Evolutionary conservation across 2,329 filamentous ascomycete genomes (phyloP).

Genomic region (Sphaerulina vaccinii): DNA sequence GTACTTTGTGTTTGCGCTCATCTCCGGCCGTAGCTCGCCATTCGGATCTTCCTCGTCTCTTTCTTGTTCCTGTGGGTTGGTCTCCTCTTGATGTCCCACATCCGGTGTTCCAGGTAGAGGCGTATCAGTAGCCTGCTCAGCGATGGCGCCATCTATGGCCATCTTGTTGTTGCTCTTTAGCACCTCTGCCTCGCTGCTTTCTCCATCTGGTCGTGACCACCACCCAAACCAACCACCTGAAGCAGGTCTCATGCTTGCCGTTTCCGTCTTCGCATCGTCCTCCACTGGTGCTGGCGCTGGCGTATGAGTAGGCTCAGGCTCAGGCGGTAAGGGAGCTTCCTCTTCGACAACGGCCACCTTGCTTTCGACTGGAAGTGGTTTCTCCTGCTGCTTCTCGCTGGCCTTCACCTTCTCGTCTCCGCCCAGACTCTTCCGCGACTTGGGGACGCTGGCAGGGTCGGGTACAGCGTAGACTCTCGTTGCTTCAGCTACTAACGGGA

Average conservation of each 20-base stretch:
- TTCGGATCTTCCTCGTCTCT: slow-evolving; percentile 7
- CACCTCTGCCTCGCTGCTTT: slow-evolving; percentile 40
- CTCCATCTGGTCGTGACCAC: slow-evolving; percentile 53
- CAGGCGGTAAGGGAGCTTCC: slow-evolving; percentile 47
- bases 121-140: slow-evolving; percentile 42
- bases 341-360: slow-evolving; percentile 28
- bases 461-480: slow-evolving; percentile 48
- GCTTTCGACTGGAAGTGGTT: slow-evolving; percentile 11
- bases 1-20: slow-evolving; percentile 21
- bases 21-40: slow-evolving; percentile 25
- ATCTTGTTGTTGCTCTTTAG: slow-evolving; percentile 30
- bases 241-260: slow-evolving; percentile 26
- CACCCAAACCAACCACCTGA: slow-evolving; percentile 46
- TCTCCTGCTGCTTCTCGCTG: slow-evolving; percentile 17
- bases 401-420: slow-evolving; percentile 27
- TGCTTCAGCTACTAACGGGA: slow-evolving; percentile 45
- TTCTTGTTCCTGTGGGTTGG: not conserved
- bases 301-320: slow-evolving; percentile 41
- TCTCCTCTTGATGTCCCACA: slow-evolving; percentile 12
- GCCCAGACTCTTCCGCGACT: slow-evolving; percentile 24
- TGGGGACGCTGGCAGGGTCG: slow-evolving; percentile 31
- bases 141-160: slow-evolving; percentile 28
- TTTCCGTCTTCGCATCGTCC: slow-evolving; percentile 25
- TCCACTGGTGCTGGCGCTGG: slow-evolving; percentile 35
- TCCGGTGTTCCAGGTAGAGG: slow-evolving; percentile 41